Base-by-base conservation (phyloP, 129 eudicot species). In the Mikania micrantha region DNA sequence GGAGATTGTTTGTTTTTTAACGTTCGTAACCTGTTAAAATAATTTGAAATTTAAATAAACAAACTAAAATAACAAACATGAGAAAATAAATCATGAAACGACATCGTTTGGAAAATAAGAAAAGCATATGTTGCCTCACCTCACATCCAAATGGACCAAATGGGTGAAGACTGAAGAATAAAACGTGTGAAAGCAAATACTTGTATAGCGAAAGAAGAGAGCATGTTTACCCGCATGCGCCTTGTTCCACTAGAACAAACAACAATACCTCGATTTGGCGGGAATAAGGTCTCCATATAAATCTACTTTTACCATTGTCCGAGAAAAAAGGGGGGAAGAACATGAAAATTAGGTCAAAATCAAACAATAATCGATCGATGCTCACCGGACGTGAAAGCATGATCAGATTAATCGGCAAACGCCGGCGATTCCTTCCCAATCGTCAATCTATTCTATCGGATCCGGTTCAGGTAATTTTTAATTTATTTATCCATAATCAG, bases 341-440 rank as follows among this genome's bases (percentile, higher is more conserved):
- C 19, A 76, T 31, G 71, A 66, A 29, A 65, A 66, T 48, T 78
- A 78, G 78, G 82, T 42, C 82, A 78, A 53, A 78, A 67, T 65
- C 67, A 59, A 68, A 40, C 16, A 44, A n/a, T 22, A 64, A 64
- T 60, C 77, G 64, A 22, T 29, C 69, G 42, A 84, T 80, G 91
- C 81, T 88, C 4, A 84, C 74, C 9, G 96, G 98, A 36, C 79
- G 88, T 20, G 96, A 92, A 74, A 92, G 98, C 76, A 40, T 92
- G 73, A 63, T 74, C 49, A 68, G 95, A 65, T 68, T 92, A 67
- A 74, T 92, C 75, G 98, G 98, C 0, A 88, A 86, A 67, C 91
- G 95, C 40, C 96, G 96, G 3, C 74, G 95, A 15, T 78, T 74
- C 56, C 95, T 92, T 50, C 98, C 97, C 42, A 85, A 86, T 11